Evolutionary conservation across 1,284 basidiomycete species (phyloP).

Genomic region (Coniferiporia weirii): DNA sequence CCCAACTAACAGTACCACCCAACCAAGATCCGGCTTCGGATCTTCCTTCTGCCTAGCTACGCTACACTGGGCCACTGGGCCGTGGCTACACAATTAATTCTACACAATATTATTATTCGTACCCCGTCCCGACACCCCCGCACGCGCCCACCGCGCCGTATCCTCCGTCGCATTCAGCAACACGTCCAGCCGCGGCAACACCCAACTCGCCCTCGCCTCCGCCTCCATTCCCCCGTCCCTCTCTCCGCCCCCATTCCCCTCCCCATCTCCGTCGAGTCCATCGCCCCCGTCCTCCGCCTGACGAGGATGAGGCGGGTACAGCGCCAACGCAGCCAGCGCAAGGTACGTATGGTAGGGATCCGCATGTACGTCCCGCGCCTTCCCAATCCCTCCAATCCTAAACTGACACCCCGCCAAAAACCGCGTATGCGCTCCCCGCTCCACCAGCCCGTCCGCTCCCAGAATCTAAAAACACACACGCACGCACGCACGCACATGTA

Average conservation of each 20-base stretch:
- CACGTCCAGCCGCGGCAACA: slow-evolving; percentile 55
- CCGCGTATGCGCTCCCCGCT: slow-evolving; percentile 45
- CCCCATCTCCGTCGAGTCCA: too few relatives aligned
- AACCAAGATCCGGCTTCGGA: too few relatives aligned
- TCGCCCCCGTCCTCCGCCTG: too few relatives aligned
- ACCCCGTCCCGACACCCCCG: slow-evolving; percentile 1
- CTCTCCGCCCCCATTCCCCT: too few relatives aligned
- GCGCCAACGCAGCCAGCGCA: slow-evolving; percentile 72
- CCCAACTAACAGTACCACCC: too few relatives aligned
- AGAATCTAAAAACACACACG: slow-evolving; percentile 49
- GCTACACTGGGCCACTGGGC: too few relatives aligned
- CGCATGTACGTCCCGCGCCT: slow-evolving; percentile 64
- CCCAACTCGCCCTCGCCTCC: slow-evolving; percentile 39
- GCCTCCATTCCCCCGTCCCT: slow-evolving; percentile 23
- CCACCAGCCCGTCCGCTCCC: slow-evolving; percentile 42
- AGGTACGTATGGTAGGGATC: slow-evolving; percentile 93
- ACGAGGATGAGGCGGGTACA: slow-evolving; percentile 55
- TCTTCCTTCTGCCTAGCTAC: background rate
- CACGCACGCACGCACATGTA: too few relatives aligned
- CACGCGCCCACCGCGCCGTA: slow-evolving; percentile 60
- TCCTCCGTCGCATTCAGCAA: slow-evolving; percentile 63
- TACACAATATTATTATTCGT: too few relatives aligned
- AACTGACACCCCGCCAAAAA: slow-evolving; percentile 78
- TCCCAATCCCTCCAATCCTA: slow-evolving; percentile 80
- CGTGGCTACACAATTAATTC: too few relatives aligned